phyloP scores from a whole-genome alignment of 2,329 filamentous ascomycete genomes.

The Cordyceps fumosorosea region DNA sequence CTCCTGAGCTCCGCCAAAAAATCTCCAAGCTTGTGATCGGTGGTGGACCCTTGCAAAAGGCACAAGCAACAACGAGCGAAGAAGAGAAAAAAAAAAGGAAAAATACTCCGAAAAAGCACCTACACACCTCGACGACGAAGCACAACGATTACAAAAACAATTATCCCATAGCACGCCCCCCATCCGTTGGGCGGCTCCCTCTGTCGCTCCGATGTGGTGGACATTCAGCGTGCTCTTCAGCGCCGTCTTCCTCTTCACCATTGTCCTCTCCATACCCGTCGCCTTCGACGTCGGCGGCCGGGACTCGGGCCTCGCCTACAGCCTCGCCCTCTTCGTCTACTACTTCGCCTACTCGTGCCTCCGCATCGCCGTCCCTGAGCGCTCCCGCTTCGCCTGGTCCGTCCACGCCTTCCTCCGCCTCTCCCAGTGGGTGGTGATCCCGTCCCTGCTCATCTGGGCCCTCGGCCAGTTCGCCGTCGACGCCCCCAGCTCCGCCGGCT shows the following conservation, averaged over 20 bases:
- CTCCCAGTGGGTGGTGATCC: conserved; percentile 82
- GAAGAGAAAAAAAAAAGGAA: not conserved
- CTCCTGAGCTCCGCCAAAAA: conserved; percentile 2
- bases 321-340: conserved; percentile 79
- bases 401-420: conserved; percentile 63
- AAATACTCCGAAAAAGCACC: no score
- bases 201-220: conserved; percentile 62
- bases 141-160: not conserved
- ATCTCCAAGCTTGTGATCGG: conserved; percentile 7
- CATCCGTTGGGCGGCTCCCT: conserved; percentile 11
- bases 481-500: conserved; percentile 59
- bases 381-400: conserved; percentile 66
- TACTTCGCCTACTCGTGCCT: conserved; percentile 83
- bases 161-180: not conserved
- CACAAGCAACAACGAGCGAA: conserved; percentile 2
- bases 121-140: not conserved
- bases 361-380: conserved; percentile 72
- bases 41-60: conserved; percentile 6
- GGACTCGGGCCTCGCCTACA: conserved; percentile 90
- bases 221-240: conserved; percentile 74
- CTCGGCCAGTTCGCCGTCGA: conserved; percentile 94
- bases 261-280: conserved; percentile 92
- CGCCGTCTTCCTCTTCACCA: conserved; percentile 79
- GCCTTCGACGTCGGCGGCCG: conserved; percentile 96
- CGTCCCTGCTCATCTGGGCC: conserved; percentile 85